Conservation (phyloP, 2,329 filamentous ascomycete genomes). For the Simplicillium sp. region DNA sequence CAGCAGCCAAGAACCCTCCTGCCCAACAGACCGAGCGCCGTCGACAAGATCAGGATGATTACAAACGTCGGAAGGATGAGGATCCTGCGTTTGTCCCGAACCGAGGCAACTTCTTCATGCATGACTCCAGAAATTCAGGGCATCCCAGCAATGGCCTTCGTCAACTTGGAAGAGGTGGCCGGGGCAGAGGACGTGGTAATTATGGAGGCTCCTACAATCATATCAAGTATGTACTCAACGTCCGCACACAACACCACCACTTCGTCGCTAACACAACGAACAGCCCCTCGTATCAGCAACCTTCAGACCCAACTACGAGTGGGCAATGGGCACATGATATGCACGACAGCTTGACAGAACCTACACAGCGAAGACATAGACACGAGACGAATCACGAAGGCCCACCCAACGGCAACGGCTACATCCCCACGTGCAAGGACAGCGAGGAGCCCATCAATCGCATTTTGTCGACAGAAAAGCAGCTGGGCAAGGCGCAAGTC, state of each 20-base stretch:
- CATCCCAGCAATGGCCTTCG: constrained; percentile 69
- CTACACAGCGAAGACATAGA: constrained; percentile 29
- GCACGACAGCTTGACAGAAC: constrained; percentile 60
- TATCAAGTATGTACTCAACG: constrained; percentile 45
- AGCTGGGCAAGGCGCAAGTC: constrained; percentile 77
- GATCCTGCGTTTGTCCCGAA: constrained; percentile 93
- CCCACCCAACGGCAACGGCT: constrained; percentile 42
- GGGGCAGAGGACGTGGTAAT: constrained; percentile 44
- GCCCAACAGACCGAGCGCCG: constrained; percentile 55
- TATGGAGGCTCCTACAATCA: constrained; percentile 52
- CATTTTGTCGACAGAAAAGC: constrained; percentile 72
- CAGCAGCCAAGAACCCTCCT: constrained; percentile 37
- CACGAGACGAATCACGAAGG: constrained; percentile 36
- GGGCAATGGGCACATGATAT: constrained; percentile 90
- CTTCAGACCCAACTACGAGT: constrained; percentile 55
- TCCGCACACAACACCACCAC: not conserved
- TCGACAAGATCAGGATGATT: constrained; percentile 82
- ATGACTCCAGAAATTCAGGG: constrained; percentile 79
- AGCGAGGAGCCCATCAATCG: constrained; percentile 60
- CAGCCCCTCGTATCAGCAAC: constrained; percentile 29
- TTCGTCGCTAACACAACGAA: constrained; percentile 13
- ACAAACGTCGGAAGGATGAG: constrained; percentile 76
- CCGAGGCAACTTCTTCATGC: constrained; percentile 92
- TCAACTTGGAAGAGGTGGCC: constrained; percentile 51
- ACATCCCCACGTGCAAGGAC: constrained; percentile 46